These are phyloP conservation scores for Larix sibirica DNA, from an alignment of 83 land plant genomes.

Conservation along the genomic window DNA sequence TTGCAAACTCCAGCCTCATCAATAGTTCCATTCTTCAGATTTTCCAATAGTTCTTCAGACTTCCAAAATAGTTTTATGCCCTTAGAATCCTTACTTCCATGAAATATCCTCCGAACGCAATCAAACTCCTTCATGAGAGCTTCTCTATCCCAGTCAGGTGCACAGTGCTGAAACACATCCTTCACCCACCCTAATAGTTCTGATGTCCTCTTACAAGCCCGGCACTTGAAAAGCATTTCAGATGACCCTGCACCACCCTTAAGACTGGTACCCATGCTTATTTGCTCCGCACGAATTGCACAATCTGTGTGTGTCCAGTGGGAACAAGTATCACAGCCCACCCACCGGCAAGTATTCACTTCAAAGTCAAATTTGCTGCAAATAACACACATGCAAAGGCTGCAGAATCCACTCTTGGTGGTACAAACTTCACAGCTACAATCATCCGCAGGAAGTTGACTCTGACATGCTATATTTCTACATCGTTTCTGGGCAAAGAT, in stretches of 20 bases:
- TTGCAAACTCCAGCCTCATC: conserved; percentile 60
- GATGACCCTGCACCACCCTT: conserved; percentile 45
- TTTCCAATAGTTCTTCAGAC: conserved; percentile 78
- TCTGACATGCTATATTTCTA: conserved; percentile 89
- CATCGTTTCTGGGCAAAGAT: conserved; percentile 82
- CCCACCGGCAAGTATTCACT: conserved; percentile 94
- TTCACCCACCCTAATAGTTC: conserved; percentile 92
- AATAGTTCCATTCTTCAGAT: conserved; percentile 59
- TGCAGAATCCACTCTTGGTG: conserved; percentile 89
- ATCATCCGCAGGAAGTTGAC: conserved; percentile 82
- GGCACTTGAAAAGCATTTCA: conserved; percentile 85
- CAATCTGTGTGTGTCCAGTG: conserved; percentile 99
- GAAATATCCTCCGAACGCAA: conserved; percentile 77
- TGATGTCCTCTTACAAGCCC: conserved; percentile 83
- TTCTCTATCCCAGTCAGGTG: conserved; percentile 81
- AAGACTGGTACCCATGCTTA: conserved; percentile 62
- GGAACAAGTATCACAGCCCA: conserved; percentile 93
- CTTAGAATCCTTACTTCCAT: conserved; percentile 70
- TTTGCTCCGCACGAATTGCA: conserved; percentile 76
- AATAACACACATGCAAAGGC: conserved; percentile 91
- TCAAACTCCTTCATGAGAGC: conserved; percentile 76
- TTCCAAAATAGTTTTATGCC: conserved; percentile 79
- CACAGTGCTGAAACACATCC: conserved; percentile 90
- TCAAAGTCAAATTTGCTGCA: conserved; percentile 96
- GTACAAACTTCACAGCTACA: conserved; percentile 85